phyloP scores from a whole-genome alignment of 345 rosid species.

The Rhodamnia rubescens region DNA sequence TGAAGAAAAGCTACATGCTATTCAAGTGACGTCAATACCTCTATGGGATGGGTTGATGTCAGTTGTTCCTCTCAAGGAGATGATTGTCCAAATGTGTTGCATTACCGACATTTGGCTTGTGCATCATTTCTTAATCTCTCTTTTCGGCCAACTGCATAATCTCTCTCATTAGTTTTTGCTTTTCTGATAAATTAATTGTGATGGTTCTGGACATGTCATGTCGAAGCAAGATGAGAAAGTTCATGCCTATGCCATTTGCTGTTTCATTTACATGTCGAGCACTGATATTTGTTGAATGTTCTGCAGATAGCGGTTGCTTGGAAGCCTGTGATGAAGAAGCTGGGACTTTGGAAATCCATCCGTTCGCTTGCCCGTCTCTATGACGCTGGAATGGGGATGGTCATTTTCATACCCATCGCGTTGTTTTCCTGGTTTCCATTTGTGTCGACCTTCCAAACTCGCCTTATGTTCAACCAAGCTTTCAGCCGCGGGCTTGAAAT shows the following conservation, averaged over 20 bases:
- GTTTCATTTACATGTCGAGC: background rate
- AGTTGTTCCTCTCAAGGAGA: background rate
- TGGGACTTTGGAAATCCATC: conserved; percentile 78
- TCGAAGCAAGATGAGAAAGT: background rate
- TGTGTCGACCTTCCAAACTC: conserved; percentile 90
- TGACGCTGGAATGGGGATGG: conserved; percentile 95
- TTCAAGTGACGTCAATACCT: background rate
- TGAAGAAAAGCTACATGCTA: background rate
- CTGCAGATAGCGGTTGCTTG: conserved; percentile 87
- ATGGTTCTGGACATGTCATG: background rate
- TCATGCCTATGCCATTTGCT: background rate
- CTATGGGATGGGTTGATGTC: background rate
- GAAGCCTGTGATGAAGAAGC: conserved; percentile 68
- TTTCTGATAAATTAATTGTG: background rate
- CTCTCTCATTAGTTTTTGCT: background rate
- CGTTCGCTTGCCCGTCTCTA: conserved; percentile 82
- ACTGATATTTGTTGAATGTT: background rate
- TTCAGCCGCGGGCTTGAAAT: conserved; percentile 91
- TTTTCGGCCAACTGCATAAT: background rate
- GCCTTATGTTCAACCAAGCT: conserved; percentile 97
- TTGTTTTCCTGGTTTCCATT: conserved; percentile 95
- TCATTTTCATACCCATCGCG: conserved; percentile 76
- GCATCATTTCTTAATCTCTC: background rate
- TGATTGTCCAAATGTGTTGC: background rate
- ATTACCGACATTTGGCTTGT: background rate